Evolutionary conservation across 148 eudicot species (phyloP).

Genomic region (Camellia sinensis): DNA sequence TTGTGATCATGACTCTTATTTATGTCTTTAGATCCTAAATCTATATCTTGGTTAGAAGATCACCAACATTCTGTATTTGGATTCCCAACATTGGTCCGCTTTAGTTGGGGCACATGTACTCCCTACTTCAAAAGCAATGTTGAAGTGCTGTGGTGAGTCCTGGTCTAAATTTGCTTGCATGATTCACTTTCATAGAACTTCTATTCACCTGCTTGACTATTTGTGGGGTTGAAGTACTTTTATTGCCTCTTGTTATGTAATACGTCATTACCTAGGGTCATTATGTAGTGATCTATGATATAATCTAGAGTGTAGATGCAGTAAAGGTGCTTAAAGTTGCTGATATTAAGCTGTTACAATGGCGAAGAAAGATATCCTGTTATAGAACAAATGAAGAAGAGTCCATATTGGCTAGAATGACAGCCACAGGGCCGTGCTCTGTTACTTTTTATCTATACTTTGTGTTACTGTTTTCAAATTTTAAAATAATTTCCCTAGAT

Average conservation of each 20-base stretch:
- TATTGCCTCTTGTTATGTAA: neutral
- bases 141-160: slow-evolving; percentile 74
- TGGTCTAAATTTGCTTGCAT: neutral
- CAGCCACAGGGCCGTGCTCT: no score
- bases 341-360: neutral
- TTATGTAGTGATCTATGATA: neutral
- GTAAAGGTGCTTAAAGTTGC: neutral
- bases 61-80: slow-evolving; percentile 89
- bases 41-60: slow-evolving; percentile 84
- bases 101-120: slow-evolving; percentile 96
- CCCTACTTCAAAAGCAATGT: slow-evolving; percentile 65
- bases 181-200: neutral
- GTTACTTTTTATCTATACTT: no score
- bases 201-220: neutral
- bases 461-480: no score
- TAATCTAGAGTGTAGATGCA: neutral
- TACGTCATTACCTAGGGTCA: neutral
- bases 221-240: no score
- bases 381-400: no score
- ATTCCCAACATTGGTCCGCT: slow-evolving; percentile 91
- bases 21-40: slow-evolving; percentile 65
- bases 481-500: no score
- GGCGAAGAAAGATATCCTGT: neutral
- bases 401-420: no score
- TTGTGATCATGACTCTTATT: neutral